These are phyloP conservation scores for Cyclostephanos tholiformis DNA, from an alignment of 108 stramenopile genomes.

Conservation along the genomic window DNA sequence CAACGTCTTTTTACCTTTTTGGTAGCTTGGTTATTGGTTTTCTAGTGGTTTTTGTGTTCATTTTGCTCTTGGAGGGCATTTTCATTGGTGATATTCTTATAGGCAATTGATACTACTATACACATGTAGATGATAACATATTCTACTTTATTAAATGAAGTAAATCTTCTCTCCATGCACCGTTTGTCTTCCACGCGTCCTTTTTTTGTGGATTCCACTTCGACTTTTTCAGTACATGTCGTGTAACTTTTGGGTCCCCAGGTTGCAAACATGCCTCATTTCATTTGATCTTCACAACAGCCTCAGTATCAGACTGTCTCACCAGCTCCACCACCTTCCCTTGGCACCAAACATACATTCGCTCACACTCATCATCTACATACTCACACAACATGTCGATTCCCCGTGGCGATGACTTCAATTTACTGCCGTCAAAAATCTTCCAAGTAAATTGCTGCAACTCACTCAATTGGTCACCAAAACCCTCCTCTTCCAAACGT, in stretches of 20 bases:
- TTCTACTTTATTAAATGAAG: no score
- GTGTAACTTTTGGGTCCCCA: conserved; percentile 1
- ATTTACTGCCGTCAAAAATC: conserved; percentile 4
- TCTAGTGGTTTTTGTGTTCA: background rate
- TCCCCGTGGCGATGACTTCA: conserved; percentile 4
- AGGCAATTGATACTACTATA: no score
- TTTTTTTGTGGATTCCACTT: conserved; percentile 6
- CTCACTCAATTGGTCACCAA: background rate
- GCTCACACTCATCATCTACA: background rate
- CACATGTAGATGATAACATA: no score
- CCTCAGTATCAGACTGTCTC: background rate
- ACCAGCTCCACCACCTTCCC: conserved; percentile 12
- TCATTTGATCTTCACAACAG: conserved; percentile 12
- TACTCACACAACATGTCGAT: conserved; percentile 13
- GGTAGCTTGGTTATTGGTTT: background rate
- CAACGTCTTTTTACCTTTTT: no score
- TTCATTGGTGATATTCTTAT: no score
- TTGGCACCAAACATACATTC: conserved; percentile 8
- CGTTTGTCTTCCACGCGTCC: background rate
- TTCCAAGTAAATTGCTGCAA: conserved; percentile 1
- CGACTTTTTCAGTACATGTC: conserved; percentile 1
- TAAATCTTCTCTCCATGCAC: no score
- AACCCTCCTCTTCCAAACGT: background rate
- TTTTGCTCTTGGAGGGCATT: no score
- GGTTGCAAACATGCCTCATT: conserved; percentile 11